Evolutionary conservation across 2,329 filamentous ascomycete genomes (phyloP).

Genomic region (Penicillium frequentans): DNA sequence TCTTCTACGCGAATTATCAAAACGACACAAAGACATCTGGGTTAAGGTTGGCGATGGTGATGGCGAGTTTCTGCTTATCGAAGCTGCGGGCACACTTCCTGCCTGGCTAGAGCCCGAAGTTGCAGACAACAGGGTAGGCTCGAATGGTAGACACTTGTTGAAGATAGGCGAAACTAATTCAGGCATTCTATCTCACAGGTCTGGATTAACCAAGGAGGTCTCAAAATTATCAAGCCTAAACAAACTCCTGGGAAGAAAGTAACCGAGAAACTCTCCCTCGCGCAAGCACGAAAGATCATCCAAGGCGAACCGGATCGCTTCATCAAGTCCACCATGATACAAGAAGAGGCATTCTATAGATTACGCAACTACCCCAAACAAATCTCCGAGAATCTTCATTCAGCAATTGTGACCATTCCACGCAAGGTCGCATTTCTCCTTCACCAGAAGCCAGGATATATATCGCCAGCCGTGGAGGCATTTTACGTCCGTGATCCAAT

Average conservation of each 20-base stretch:
- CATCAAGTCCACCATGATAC: conserved; percentile 70
- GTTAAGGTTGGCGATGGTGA: conserved; percentile 81
- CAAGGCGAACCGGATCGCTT: conserved; percentile 57
- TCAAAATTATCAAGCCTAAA: conserved; percentile 67
- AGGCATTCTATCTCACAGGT: conserved; percentile 45
- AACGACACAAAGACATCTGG: conserved; percentile 72
- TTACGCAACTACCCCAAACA: conserved; percentile 79
- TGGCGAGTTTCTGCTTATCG: conserved; percentile 92
- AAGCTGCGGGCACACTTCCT: conserved; percentile 84
- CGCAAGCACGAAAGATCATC: conserved; percentile 65
- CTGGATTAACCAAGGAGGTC: conserved; percentile 78
- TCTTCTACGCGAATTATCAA: conserved; percentile 77
- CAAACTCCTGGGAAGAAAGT: conserved; percentile 45
- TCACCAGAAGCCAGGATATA: conserved; percentile 69
- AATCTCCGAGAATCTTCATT: conserved; percentile 73
- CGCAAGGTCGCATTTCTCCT: conserved; percentile 79
- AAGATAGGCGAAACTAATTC: background rate
- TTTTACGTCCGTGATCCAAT: conserved; percentile 90
- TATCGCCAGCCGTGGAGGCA: conserved; percentile 81
- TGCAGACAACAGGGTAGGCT: conserved; percentile 69
- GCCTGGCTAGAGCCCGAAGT: conserved; percentile 91
- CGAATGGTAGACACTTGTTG: background rate
- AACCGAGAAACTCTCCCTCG: conserved; percentile 56
- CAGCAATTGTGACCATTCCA: conserved; percentile 71
- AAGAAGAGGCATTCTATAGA: conserved; percentile 88